Percentiles rank a stretch among this genome's conserved stretches.
These are phyloP conservation scores for Sinapis alba DNA, from an alignment of 441 rosid species.

Conservation along the genomic window DNA sequence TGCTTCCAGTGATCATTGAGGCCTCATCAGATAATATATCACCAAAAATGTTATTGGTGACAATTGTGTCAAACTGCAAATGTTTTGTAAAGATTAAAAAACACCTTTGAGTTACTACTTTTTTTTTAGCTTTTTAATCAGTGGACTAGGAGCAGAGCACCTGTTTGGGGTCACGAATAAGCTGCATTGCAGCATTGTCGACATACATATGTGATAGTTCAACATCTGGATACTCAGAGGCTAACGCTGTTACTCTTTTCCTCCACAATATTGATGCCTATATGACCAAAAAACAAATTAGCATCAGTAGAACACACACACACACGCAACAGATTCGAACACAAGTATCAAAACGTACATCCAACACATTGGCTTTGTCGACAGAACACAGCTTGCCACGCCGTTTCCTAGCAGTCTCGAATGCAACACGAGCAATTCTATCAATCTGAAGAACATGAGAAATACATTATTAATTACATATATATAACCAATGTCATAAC, in stretches of 20 bases:
- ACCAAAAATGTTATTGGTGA: slow-evolving; percentile 97
- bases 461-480: slow-evolving; percentile 19
- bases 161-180: slow-evolving; percentile 92
- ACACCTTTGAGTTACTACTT: neutral
- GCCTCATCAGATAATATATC: slow-evolving; percentile 96
- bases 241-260: slow-evolving; percentile 68
- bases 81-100: neutral
- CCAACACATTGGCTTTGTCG: slow-evolving; percentile 96
- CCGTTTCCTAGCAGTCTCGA: slow-evolving; percentile 87
- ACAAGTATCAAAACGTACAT: slow-evolving; percentile 47
- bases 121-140: neutral
- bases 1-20: slow-evolving; percentile 98
- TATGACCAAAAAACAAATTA: neutral
- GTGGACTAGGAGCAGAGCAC: neutral
- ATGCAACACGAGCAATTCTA: slow-evolving; percentile 92
- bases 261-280: slow-evolving; percentile 95
- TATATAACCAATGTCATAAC: neutral
- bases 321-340: slow-evolving; percentile 7
- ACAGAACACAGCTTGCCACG: slow-evolving; percentile 86
- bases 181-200: slow-evolving; percentile 97
- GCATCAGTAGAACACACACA: neutral
- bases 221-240: slow-evolving; percentile 86
- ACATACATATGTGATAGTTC: slow-evolving; percentile 95
- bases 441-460: slow-evolving; percentile 56
- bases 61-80: slow-evolving; percentile 92